These are phyloP conservation scores for Geotrichum carabidarum DNA, from an alignment of 1,139 yeast genomes.

Conservation along the genomic window DNA sequence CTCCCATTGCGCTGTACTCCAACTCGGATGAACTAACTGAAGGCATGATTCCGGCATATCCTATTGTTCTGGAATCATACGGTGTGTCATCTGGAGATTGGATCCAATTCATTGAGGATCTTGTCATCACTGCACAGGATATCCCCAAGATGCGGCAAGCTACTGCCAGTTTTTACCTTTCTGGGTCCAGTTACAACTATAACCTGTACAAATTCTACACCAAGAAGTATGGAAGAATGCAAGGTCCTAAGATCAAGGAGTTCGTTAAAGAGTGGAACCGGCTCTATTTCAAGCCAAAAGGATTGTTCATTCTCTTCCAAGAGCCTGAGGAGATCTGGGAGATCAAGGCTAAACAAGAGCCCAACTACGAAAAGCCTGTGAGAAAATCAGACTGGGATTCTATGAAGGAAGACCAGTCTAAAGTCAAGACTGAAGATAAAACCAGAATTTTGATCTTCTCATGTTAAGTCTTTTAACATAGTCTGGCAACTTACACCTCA, in stretches of 20 bases:
- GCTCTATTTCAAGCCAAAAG: neutral
- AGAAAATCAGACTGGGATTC: neutral
- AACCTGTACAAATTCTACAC: neutral
- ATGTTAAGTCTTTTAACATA: too few relatives aligned
- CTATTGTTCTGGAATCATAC: neutral
- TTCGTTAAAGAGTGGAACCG: neutral
- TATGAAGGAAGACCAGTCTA: neutral
- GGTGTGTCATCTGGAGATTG: neutral
- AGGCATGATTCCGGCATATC: neutral
- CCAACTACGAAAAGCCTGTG: neutral
- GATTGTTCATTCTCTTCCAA: neutral
- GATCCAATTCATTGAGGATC: neutral
- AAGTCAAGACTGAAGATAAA: neutral
- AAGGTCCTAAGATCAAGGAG: neutral
- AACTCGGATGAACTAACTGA: neutral
- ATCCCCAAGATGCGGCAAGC: neutral
- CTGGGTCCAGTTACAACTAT: neutral
- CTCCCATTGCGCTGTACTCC: conserved; percentile 6
- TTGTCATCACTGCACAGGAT: neutral
- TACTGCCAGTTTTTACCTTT: neutral
- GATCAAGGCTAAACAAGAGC: neutral
- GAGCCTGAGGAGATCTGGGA: conserved; percentile 5
- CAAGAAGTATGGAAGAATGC: neutral
- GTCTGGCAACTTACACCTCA: too few relatives aligned
- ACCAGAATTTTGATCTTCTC: neutral